Evolutionary conservation across 768 basidiomycete genomes (phyloP), one percentile per base, ranked within the genome.

Genomic region (Tylopilus felleus): DNA sequence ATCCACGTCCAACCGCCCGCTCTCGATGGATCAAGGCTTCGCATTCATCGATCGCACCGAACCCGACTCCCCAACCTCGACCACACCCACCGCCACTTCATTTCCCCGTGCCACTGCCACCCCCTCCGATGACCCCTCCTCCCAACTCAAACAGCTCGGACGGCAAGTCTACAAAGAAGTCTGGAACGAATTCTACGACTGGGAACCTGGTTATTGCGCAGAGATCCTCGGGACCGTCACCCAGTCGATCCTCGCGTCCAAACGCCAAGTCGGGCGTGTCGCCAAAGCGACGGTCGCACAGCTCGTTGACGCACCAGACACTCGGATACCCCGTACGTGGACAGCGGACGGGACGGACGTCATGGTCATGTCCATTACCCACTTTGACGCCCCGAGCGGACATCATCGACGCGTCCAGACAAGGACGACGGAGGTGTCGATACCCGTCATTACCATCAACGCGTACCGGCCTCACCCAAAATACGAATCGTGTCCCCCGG

Each of bases 401-500:
- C 23, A n/a, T 10, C 14, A 3, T 23, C 23, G 39, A 21, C 28
- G 29, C 8, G 8, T 9, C 14, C 36, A 10, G 6, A 13, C 16
- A 9, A 47, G 12, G 42, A 55, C 44, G 36, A 51, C n/a, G 8
- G 16, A 41, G 2, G 16, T 58, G 1, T 23, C 49, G 39, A 42
- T 70, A 5, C 59, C 63, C 46, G 53, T 61, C n/a, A 35, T 59
- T 41, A 53, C 53, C 23, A 17, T 67, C 16, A 55, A 62, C 22
- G 7, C 38, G 10, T 29, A 59, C 39, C 35, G 45, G 17, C 60
- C 71, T 4, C 66, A 72, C 35, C 66, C 73, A 0, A 39, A 51
- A 1, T 83, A 83, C 55, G 75, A 77, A 16, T 69, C 69, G n/a
- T 83, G 81, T 57, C 70, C 81, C 0, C 76, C 82, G 0, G 53